Evolutionary conservation across 2,329 filamentous ascomycete genomes (phyloP), one percentile per base, ranked within the genome.

Genomic region (Diaporthe caulivora): DNA sequence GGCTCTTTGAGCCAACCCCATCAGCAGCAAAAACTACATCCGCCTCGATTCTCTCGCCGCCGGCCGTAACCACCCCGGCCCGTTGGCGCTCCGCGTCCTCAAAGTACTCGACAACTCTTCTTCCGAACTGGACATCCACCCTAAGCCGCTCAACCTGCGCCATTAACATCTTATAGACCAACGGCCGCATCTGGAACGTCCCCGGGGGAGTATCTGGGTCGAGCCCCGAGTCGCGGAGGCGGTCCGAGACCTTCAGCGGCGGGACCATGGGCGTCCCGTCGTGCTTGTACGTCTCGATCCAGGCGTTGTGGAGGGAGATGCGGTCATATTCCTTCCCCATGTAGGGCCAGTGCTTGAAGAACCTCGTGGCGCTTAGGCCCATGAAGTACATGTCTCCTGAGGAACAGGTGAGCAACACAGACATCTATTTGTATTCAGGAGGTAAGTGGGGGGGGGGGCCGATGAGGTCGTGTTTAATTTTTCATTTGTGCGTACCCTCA

Each of bases 201-300:
- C 58, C 58, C 9, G 58, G 58, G 26, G 58, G 58, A 1, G 58
- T 64, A 2, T 49, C 11, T 4, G 58, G 58, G 71, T 83, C 81
- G 71, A 83, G 78, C 9, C 81, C 82, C 0, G 76, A 78, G 26
- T 79, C 79, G 9, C 80, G 83, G 70, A 89, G 81, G 57, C 87
- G 84, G 72, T 89, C 87, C 6, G 86, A 82, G 1, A 88, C 87
- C 75, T 84, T 86, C 74, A 85, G 81, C 3, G 86, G 84, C 55
- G 82, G 79, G 71, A 89, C 85, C 77, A 88, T 85, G 49, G 81
- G 81, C 75, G 87, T 84, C 57, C 87, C 87, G 42, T 82, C 84
- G 77, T 89, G 87, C 79, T 88, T 88, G 81, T 86, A 88, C 0
- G 87, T 89, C 79, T 88, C 86, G 47, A 89, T 88, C 86, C 86